Evolutionary conservation across 805 yeast species (phyloP), one percentile per base, ranked within the genome.

Genomic region (Ogataea dorogensis): DNA sequence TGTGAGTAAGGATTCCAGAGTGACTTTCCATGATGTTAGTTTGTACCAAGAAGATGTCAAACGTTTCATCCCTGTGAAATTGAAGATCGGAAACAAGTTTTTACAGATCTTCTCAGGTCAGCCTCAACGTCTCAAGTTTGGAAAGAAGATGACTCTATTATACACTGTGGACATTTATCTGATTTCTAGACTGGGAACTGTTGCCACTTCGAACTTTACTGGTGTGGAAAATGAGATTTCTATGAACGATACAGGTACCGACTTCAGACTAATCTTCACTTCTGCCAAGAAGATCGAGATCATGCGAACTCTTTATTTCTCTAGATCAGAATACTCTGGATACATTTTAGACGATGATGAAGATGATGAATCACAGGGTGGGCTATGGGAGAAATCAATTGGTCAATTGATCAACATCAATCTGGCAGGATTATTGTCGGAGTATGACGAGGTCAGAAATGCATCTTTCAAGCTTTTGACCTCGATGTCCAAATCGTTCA

Each of bases 81-180:
- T 86, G 42, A 79, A 76, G 48, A 70, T 86, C 35, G 95, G 95
- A 6, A 72, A 82, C 38, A 77, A 75, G 47, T 81, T 67, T 61
- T 51, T 86, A 28, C 89, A 83, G 53, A 59, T 84, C 3, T 51
- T 66, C 16, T 64, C 68, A 15, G 70, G 65, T 16, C 67, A 69
- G 18, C 71, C 75, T 2, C 60, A 56, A 27, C 54, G 65, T n/a
- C 33, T 66, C 8, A 70, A 67, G 40, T 38, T 70, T 11, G 55
- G 56, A 10, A 63, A 58, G 17, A 61, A 49, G 3, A 46, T 66
- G 49, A 56, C 61, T 25, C 55, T 63, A 7, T 44, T 75, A 14
- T 60, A 55, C 22, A 38, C 65, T 28, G 65, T 70, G 34, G 73
- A 76, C 44, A 68, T 71, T 15, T 68, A 58, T 46, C 60, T 61